phyloP scores from a whole-genome alignment of 306 rosid genomes.

The Vicia villosa region DNA sequence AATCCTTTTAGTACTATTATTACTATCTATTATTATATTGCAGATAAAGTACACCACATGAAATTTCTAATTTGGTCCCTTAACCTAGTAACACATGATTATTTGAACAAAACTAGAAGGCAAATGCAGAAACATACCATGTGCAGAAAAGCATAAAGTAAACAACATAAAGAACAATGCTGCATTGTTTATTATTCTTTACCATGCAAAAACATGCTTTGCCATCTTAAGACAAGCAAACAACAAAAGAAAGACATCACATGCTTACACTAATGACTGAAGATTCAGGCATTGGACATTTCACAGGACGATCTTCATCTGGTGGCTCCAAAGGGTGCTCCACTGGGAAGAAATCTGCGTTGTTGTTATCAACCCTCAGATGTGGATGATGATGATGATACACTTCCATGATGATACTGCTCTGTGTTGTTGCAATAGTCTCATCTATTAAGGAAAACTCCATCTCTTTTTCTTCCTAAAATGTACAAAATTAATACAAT shows the following conservation, averaged over 20 bases:
- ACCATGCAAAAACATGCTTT: conserved; percentile 36
- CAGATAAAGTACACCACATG: conserved; percentile 19
- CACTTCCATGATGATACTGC: conserved; percentile 48
- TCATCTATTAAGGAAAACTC: conserved; percentile 50
- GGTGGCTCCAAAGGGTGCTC: conserved; percentile 91
- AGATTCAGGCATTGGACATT: conserved; percentile 91
- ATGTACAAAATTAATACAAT: conserved; percentile 14
- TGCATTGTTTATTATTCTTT: conserved; percentile 8
- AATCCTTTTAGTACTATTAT: not conserved
- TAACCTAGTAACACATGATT: conserved; percentile 4
- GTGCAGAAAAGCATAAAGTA: not conserved
- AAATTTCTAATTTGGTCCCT: conserved; percentile 14
- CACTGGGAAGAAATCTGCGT: conserved; percentile 78
- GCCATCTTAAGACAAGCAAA: not conserved
- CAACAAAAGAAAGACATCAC: not conserved
- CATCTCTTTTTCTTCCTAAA: conserved; percentile 53
- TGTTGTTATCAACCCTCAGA: conserved; percentile 52
- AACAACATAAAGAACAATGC: not conserved
- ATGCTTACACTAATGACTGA: conserved; percentile 70
- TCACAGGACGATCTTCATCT: conserved; percentile 91
- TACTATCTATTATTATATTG: not conserved
- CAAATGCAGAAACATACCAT: conserved; percentile 28
- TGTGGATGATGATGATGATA: conserved; percentile 40
- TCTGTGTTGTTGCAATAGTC: conserved; percentile 26
- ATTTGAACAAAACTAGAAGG: conserved; percentile 11